These are phyloP conservation scores for Ormosia semicastrata DNA, from an alignment of 306 rosid species.

Conservation along the genomic window DNA sequence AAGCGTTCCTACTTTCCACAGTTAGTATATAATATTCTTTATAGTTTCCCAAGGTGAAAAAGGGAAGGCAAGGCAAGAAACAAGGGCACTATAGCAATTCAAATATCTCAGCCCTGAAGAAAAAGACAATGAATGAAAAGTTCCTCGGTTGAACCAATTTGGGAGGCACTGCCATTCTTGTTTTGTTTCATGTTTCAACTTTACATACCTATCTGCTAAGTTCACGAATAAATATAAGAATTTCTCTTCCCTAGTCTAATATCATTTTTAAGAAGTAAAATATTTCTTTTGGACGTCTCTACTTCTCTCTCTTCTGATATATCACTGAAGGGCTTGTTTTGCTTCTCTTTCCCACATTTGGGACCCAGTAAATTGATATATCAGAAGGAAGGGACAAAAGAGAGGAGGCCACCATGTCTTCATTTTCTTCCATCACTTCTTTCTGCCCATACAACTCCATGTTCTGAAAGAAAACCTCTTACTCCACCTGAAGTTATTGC, in stretches of 20 bases:
- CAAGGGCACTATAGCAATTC: conserved; percentile 42
- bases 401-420: conserved; percentile 35
- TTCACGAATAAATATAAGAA: background rate
- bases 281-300: conserved; percentile 11
- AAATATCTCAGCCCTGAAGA: conserved; percentile 20
- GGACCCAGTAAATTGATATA: conserved; percentile 43
- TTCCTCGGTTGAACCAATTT: conserved; percentile 40
- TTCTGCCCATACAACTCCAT: conserved; percentile 42
- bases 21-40: background rate
- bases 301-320: conserved; percentile 14
- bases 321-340: conserved; percentile 10
- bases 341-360: conserved; percentile 30
- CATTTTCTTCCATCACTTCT: conserved; percentile 30
- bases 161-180: conserved; percentile 23
- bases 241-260: background rate
- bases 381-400: conserved; percentile 28
- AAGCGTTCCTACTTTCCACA: conserved; percentile 17
- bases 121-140: conserved; percentile 41
- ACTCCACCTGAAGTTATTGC: conserved; percentile 25
- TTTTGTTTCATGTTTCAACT: conserved; percentile 16
- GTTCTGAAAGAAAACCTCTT: conserved; percentile 43
- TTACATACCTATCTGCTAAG: background rate
- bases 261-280: background rate
- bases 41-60: conserved; percentile 32
- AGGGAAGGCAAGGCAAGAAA: conserved; percentile 31